Evolutionary conservation across 805 yeast genomes (phyloP).

Genomic region (Metschnikowia baotianmanensis): DNA sequence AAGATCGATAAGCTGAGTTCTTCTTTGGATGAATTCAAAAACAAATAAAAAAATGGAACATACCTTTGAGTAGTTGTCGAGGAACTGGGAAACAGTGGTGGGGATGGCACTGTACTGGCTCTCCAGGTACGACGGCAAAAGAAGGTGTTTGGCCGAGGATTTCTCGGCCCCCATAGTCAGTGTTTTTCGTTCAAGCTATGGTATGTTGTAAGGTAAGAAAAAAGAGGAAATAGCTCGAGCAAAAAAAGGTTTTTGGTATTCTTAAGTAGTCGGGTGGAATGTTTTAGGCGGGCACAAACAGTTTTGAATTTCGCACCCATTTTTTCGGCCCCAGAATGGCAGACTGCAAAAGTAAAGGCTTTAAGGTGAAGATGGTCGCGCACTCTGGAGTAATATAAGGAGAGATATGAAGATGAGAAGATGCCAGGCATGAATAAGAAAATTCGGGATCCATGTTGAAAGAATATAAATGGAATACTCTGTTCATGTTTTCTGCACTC

Average conservation of each 20-base stretch:
- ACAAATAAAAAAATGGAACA: slow-evolving; percentile 10
- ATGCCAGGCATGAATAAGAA: too few relatives aligned
- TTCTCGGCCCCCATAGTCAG: slow-evolving; percentile 5
- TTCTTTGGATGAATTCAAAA: too few relatives aligned
- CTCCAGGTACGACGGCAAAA: slow-evolving; percentile 6
- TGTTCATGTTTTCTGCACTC: too few relatives aligned
- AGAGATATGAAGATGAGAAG: too few relatives aligned
- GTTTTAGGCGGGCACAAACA: not conserved
- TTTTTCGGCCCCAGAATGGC: too few relatives aligned
- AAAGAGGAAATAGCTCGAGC: too few relatives aligned
- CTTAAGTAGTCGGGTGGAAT: not conserved
- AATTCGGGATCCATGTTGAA: too few relatives aligned
- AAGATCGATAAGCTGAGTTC: not conserved
- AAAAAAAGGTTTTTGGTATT: not conserved
- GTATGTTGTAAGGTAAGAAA: not conserved
- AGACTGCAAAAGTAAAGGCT: too few relatives aligned
- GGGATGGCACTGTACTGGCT: slow-evolving; percentile 17
- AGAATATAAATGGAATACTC: too few relatives aligned
- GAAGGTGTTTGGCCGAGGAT: not conserved
- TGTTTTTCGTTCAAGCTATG: not conserved
- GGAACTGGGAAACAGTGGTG: slow-evolving; percentile 49
- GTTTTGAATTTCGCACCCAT: too few relatives aligned
- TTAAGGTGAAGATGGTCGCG: too few relatives aligned
- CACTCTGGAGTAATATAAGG: too few relatives aligned
- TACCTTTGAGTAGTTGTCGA: slow-evolving; percentile 51